Evolutionary conservation across 2,329 filamentous ascomycete genomes (phyloP), one percentile per base, ranked within the genome.

Genomic region (Monilinia laxa): DNA sequence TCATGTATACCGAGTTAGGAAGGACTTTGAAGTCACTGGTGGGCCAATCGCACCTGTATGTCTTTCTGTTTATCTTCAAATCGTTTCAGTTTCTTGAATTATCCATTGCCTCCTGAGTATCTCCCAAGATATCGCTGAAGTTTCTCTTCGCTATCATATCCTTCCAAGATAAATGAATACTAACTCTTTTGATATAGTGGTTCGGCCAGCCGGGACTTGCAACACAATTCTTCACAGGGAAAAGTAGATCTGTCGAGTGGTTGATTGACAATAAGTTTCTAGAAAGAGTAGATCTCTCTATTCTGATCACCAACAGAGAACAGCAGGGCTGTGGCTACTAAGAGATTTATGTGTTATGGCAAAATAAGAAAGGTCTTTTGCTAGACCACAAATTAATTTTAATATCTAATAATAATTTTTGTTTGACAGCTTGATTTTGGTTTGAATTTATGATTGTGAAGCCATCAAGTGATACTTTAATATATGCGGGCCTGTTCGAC

Each of bases 121-220:
- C 10, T n/a, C 2, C 14, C 1, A 5, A 6, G 1, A 23, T 2
- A 1, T 0, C 20, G 3, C 38, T 35, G 9, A 52, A 11, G 10
- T 14, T 23, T 52, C 12, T 11, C 9, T 25, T 52, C 12, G 7
- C 5, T 52, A 10, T 12, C 3, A 25, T 23, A 51, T 14, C 47
- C n/a, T 51, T 11, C 20, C 1, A 12, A 10, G n/a, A 20, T 3
- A 0, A 40, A 4, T 16, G 12, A 18, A 38, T 51, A 47, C 45
- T 60, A 31, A 60, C 28, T 51, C 20, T 38, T 5, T 42, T 6
- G 0, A 25, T 25, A 18, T 35, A 60, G 54, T 65, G 63, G 63
- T 65, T 65, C 6, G 63, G 63, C 3, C 63, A 65, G 14, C 55
- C 63, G 2, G 63, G 63, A 60, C 63, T 65, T 42, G 55, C 55